Percentiles rank a stretch among this genome's conserved stretches.
These are phyloP conservation scores for Didymella glomerata DNA, from an alignment of 2,329 filamentous ascomycete genomes.

Conservation along the genomic window DNA sequence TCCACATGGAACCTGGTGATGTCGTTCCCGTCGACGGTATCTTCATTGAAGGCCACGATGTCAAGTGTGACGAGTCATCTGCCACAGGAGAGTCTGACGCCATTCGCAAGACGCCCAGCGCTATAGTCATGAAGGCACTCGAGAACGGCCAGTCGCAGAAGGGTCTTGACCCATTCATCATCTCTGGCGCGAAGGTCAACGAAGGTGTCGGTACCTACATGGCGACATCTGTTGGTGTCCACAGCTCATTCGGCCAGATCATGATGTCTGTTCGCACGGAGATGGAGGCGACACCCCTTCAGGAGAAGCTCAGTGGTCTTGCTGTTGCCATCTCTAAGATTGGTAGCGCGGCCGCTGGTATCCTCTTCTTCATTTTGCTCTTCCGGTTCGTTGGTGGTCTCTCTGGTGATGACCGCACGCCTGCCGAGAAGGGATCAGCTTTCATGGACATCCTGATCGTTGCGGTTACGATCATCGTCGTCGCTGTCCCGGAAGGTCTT, in stretches of 20 bases:
- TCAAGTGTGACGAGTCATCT: conserved; percentile 77
- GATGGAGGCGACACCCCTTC: conserved; percentile 62
- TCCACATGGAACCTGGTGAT: conserved; percentile 74
- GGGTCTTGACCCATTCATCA: conserved; percentile 71
- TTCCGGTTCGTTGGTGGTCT: conserved; percentile 51
- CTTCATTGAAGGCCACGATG: conserved; percentile 69
- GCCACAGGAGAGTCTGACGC: conserved; percentile 77
- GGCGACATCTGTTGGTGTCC: conserved; percentile 63
- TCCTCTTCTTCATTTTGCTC: conserved; percentile 53
- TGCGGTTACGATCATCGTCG: conserved; percentile 54
- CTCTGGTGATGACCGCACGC: conserved; percentile 33
- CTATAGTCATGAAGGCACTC: conserved; percentile 66
- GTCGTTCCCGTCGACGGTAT: conserved; percentile 74
- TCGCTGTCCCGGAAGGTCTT: conserved; percentile 54
- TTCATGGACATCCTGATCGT: conserved; percentile 56
- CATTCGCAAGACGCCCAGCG: conserved; percentile 69
- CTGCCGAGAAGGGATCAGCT: conserved; percentile 44
- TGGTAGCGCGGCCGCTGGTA: conserved; percentile 52
- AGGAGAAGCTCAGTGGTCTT: conserved; percentile 62
- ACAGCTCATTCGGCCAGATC: conserved; percentile 65
- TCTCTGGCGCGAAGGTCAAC: conserved; percentile 65
- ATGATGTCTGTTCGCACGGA: conserved; percentile 65
- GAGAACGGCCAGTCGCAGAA: conserved; percentile 58
- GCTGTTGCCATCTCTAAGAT: conserved; percentile 63
- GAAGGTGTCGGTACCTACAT: conserved; percentile 62